Conservation (phyloP, 2,329 filamentous ascomycete genomes). For the Colletotrichum sp. region DNA sequence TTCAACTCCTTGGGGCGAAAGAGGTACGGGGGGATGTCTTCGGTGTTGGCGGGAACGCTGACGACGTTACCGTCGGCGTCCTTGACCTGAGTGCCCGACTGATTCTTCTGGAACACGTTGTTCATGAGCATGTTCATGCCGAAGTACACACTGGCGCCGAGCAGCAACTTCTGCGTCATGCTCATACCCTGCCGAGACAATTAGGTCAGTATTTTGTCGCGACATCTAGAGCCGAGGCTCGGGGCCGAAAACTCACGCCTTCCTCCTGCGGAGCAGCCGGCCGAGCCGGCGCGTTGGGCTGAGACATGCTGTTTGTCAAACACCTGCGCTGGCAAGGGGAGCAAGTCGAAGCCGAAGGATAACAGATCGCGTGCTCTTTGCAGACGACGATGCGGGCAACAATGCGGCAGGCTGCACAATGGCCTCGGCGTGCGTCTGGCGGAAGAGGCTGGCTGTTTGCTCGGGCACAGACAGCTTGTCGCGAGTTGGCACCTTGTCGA, state of each 20-base stretch:
- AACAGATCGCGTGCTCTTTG: conserved; percentile 8
- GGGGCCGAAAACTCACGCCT: conserved; percentile 16
- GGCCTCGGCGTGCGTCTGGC: background rate
- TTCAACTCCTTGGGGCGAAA: conserved; percentile 66
- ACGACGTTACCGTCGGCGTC: conserved; percentile 58
- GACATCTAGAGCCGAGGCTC: background rate
- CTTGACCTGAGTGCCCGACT: conserved; percentile 51
- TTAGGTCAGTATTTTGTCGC: background rate
- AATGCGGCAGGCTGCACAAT: background rate
- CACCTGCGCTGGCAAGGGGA: background rate
- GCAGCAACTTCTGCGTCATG: conserved; percentile 48
- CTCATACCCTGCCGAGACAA: conserved; percentile 35
- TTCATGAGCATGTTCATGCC: conserved; percentile 64
- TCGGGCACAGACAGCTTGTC: background rate
- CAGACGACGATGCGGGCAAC: background rate
- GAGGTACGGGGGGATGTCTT: conserved; percentile 67
- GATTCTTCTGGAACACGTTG: conserved; percentile 55
- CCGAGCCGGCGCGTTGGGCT: conserved; percentile 13
- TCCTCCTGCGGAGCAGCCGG: conserved; percentile 11
- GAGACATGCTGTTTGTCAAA: conserved; percentile 9
- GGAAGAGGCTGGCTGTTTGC: background rate
- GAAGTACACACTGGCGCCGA: conserved; percentile 62
- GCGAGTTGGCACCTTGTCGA: background rate
- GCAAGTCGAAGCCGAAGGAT: background rate
- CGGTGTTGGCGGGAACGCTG: conserved; percentile 58